Conservation (phyloP, 768 basidiomycete genomes). For the Tylopilus sp. region DNA sequence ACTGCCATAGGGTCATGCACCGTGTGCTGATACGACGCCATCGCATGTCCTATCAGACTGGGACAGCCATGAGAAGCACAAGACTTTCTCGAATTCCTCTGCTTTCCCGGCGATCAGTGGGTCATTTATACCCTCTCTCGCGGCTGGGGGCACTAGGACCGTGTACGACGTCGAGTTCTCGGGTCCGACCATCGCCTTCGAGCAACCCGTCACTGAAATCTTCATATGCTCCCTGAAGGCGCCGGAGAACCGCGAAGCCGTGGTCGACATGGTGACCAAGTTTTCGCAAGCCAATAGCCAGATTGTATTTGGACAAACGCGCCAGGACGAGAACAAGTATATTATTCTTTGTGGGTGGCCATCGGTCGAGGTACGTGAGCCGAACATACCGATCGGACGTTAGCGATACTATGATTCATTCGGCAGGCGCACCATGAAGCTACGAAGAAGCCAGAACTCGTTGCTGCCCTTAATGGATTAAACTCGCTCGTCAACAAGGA, state of each 20-base stretch:
- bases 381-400: background rate
- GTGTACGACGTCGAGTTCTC: slow-evolving; percentile 25
- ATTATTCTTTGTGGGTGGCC: slow-evolving; percentile 21
- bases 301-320: slow-evolving; percentile 18
- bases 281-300: slow-evolving; percentile 10
- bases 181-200: slow-evolving; percentile 10
- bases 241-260: slow-evolving; percentile 18
- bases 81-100: background rate
- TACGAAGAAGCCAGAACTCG: slow-evolving; percentile 5
- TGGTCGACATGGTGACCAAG: slow-evolving; percentile 9
- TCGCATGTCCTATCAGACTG: background rate
- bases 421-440: slow-evolving; percentile 16
- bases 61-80: background rate
- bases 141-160: background rate
- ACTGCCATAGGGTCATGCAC: background rate
- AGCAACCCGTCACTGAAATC: slow-evolving; percentile 24
- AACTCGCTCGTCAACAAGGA: slow-evolving; percentile 14
- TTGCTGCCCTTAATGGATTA: slow-evolving; percentile 4
- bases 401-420: background rate
- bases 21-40: background rate
- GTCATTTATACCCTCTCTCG: background rate
- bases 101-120: background rate
- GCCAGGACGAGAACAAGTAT: slow-evolving; percentile 20
- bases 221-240: slow-evolving; percentile 18
- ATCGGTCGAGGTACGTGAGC: slow-evolving; percentile 21